phyloP scores from a whole-genome alignment of 1,139 yeast species.

The Magnusiomyces tetraspermus region DNA sequence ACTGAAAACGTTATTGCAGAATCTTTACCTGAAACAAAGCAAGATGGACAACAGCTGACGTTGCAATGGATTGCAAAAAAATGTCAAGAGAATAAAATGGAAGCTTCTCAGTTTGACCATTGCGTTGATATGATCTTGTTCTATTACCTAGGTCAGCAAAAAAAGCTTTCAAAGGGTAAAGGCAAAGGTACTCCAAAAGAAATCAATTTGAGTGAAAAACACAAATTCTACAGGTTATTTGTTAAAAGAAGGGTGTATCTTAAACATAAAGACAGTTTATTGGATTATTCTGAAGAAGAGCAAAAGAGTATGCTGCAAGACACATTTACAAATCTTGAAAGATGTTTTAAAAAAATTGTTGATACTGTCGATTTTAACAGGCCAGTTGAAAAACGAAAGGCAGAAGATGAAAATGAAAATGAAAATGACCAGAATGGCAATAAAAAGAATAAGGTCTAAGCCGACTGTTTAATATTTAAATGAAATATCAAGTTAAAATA shows the following conservation, averaged over 20 bases:
- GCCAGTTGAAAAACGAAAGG: conserved; percentile 25
- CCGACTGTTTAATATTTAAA: too few species aligned
- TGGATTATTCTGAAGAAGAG: conserved; percentile 52
- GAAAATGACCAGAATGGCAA: too few species aligned
- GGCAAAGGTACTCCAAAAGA: background rate
- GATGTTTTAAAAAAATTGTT: conserved; percentile 57
- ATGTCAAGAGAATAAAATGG: conserved; percentile 49
- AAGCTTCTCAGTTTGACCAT: conserved; percentile 67
- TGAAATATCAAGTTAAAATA: too few species aligned
- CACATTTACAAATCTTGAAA: conserved; percentile 59
- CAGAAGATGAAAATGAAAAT: background rate
- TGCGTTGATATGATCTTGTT: conserved; percentile 67
- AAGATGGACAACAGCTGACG: conserved; percentile 7
- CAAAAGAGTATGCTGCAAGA: conserved; percentile 62
- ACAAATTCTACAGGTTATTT: conserved; percentile 39
- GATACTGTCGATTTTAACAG: conserved; percentile 49
- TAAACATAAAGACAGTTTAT: conserved; percentile 71
- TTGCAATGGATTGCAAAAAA: conserved; percentile 38
- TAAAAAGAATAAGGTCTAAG: too few species aligned
- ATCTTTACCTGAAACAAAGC: conserved; percentile 26
- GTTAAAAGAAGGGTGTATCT: conserved; percentile 66
- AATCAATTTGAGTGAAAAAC: conserved; percentile 1
- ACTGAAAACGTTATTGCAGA: conserved; percentile 28
- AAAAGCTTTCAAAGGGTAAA: conserved; percentile 16
- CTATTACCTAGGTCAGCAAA: conserved; percentile 30